These are phyloP conservation scores for Pythium periplocum DNA, from an alignment of 352 stramenopile species.

Conservation along the genomic window DNA sequence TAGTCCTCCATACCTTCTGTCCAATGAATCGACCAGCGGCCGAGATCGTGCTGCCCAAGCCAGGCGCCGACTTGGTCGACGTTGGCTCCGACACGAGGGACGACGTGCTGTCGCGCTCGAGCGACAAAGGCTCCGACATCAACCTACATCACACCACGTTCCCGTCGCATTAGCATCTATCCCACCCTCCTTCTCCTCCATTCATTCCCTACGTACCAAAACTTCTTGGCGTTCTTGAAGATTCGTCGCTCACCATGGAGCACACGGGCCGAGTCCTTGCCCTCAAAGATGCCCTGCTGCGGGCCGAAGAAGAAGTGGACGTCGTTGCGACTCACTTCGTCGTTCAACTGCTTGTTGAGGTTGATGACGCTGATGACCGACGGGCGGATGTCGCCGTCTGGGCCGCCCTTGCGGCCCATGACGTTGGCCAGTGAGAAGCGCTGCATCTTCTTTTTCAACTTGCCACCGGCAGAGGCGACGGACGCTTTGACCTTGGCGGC, in stretches of 20 bases:
- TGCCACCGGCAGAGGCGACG: neutral
- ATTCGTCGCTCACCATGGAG: constrained; percentile 87
- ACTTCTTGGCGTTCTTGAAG: constrained; percentile 74
- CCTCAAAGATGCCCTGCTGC: constrained; percentile 64
- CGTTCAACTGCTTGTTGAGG: constrained; percentile 68
- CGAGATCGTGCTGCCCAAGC: constrained; percentile 58
- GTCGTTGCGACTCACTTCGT: constrained; percentile 50
- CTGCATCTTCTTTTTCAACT: constrained; percentile 37
- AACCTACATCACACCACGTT: constrained; percentile 27
- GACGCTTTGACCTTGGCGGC: constrained; percentile 4
- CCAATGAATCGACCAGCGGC: constrained; percentile 69
- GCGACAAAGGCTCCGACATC: constrained; percentile 77
- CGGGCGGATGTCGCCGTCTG: constrained; percentile 43
- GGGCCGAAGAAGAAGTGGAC: constrained; percentile 82
- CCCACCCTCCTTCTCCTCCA: no score
- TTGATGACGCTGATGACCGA: constrained; percentile 59
- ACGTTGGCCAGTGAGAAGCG: constrained; percentile 78
- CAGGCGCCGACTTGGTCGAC: constrained; percentile 21
- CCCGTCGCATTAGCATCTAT: no score
- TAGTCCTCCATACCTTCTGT: constrained; percentile 47
- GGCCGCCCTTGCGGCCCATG: constrained; percentile 45
- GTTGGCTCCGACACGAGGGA: constrained; percentile 60
- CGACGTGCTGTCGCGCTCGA: constrained; percentile 75
- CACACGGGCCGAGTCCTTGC: constrained; percentile 66
- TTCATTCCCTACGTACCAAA: constrained; percentile 33